Conservation (phyloP, 306 rosid species). For the Inga laurina region DNA sequence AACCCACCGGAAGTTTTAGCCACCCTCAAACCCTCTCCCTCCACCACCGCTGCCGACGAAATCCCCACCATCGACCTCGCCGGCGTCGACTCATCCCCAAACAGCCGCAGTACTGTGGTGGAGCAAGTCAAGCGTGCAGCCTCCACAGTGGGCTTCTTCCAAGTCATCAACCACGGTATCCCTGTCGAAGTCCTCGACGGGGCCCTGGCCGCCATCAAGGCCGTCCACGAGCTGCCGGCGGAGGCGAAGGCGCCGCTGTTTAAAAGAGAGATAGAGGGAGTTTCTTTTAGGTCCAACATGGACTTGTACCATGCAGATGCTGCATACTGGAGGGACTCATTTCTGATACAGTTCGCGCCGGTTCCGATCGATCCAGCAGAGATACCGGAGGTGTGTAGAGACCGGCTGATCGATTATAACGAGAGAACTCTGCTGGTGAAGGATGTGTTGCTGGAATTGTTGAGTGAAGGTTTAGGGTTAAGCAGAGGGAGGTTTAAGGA, state of each 20-base stretch:
- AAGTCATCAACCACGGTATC: conserved; percentile 48
- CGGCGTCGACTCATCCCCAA: not conserved
- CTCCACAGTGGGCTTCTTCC: conserved; percentile 48
- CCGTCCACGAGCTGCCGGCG: too few relatives aligned
- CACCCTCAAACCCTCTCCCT: conserved; percentile 2
- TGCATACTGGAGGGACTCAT: too few relatives aligned
- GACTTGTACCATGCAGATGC: too few relatives aligned
- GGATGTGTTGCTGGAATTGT: not conserved
- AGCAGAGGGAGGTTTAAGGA: not conserved
- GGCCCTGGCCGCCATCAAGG: too few relatives aligned
- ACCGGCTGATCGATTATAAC: not conserved
- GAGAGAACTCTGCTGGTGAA: not conserved
- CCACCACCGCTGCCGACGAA: not conserved
- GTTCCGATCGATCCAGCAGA: too few relatives aligned
- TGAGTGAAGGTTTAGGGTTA: conserved; percentile 10
- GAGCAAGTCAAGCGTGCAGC: conserved; percentile 37
- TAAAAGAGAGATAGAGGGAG: too few relatives aligned
- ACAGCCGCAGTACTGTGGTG: conserved; percentile 30
- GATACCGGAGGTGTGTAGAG: not conserved
- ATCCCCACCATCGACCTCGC: conserved; percentile 45
- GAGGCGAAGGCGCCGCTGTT: too few relatives aligned
- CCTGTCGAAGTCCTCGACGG: too few relatives aligned
- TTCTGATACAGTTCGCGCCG: too few relatives aligned
- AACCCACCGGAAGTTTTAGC: conserved; percentile 35
- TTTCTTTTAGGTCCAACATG: too few relatives aligned